phyloP scores from a whole-genome alignment of 441 rosid genomes.

The Gossypium aridum region DNA sequence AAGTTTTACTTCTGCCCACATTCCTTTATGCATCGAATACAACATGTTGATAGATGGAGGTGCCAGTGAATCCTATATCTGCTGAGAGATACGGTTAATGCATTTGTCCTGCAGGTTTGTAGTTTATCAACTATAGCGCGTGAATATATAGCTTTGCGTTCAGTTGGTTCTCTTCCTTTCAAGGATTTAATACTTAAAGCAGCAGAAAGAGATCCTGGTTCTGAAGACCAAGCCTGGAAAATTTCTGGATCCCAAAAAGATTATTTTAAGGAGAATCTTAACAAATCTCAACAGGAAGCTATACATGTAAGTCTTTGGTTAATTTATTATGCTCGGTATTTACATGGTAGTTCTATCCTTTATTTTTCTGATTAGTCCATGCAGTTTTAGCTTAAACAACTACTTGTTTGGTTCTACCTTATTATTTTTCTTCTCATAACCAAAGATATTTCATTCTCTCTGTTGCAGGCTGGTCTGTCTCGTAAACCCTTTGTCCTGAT shows the following conservation, averaged over 20 bases:
- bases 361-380: background rate
- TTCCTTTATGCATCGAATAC: background rate
- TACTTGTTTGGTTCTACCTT: background rate
- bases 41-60: background rate
- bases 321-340: background rate
- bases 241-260: constrained; percentile 62
- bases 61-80: background rate
- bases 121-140: constrained; percentile 86
- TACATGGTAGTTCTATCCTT: background rate
- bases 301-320: constrained; percentile 51
- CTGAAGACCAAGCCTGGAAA: constrained; percentile 69
- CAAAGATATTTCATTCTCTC: constrained; percentile 3
- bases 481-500: constrained; percentile 76
- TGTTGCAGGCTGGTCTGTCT: constrained; percentile 77
- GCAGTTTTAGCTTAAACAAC: background rate
- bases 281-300: constrained; percentile 80
- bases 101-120: constrained; percentile 50
- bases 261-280: constrained; percentile 56
- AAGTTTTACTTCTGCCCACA: background rate
- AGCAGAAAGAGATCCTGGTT: constrained; percentile 40
- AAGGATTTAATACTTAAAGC: constrained; percentile 76
- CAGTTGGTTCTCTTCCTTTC: constrained; percentile 78
- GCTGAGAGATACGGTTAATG: constrained; percentile 11
- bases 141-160: constrained; percentile 75
- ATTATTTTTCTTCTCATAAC: background rate